These are phyloP conservation scores for Geranium rotundifolium DNA, from an alignment of 345 rosid genomes.

Conservation along the genomic window DNA sequence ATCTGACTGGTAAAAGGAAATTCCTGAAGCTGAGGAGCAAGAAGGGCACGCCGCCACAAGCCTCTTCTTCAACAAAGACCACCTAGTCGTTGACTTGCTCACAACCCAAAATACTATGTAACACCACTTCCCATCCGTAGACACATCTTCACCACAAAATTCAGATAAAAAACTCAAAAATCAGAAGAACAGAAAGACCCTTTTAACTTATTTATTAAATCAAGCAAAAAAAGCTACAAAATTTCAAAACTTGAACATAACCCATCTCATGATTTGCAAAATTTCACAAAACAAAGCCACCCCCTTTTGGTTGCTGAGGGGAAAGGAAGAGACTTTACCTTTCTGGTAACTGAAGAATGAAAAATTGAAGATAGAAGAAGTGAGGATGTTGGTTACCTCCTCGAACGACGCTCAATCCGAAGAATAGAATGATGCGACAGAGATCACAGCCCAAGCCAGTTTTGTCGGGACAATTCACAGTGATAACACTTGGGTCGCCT, in stretches of 20 bases:
- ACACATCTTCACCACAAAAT: slow-evolving; percentile 49
- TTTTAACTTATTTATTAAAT: not conserved
- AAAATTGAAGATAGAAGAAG: not conserved
- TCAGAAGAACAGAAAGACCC: not conserved
- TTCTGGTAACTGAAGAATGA: slow-evolving; percentile 1
- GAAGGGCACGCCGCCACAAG: slow-evolving; percentile 67
- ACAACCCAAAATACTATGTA: slow-evolving; percentile 84
- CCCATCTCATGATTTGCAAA: not conserved
- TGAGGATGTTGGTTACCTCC: slow-evolving; percentile 42
- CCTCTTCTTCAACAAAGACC: slow-evolving; percentile 80
- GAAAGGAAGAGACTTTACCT: not conserved
- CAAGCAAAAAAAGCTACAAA: slow-evolving; percentile 2
- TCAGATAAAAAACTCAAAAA: slow-evolving; percentile 4
- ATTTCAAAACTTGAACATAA: not conserved
- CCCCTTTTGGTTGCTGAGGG: not conserved
- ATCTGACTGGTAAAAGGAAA: slow-evolving; percentile 47
- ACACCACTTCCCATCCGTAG: slow-evolving; percentile 98
- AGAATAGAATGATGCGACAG: slow-evolving; percentile 86
- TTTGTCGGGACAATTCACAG: slow-evolving; percentile 93
- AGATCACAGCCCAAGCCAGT: slow-evolving; percentile 92
- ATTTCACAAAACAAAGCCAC: not conserved
- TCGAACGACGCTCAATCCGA: slow-evolving; percentile 73
- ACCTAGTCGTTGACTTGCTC: slow-evolving; percentile 56
- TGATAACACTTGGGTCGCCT: slow-evolving; percentile 62
- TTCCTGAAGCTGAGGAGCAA: slow-evolving; percentile 63